Evolutionary conservation across 805 yeast genomes (phyloP).

Genomic region (Nakazawaea populi): DNA sequence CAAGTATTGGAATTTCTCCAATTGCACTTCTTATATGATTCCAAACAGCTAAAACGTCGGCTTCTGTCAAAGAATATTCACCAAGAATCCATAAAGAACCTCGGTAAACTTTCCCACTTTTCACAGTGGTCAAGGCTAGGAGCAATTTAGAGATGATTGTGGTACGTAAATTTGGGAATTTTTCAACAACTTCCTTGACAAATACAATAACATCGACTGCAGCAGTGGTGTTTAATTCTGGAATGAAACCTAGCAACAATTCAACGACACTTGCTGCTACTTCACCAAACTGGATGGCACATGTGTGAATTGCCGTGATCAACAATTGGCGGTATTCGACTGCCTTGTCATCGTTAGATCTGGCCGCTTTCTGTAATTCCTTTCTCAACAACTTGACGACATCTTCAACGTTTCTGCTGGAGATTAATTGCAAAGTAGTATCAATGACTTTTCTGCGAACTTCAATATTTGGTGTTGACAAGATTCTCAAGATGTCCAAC

Average conservation of each 20-base stretch:
- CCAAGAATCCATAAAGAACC: slow-evolving; percentile 96
- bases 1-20: slow-evolving; percentile 88
- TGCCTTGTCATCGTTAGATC: slow-evolving; percentile 70
- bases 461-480: slow-evolving; percentile 84
- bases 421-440: slow-evolving; percentile 72
- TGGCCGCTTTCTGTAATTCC: slow-evolving; percentile 73
- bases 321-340: slow-evolving; percentile 84
- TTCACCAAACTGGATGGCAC: slow-evolving; percentile 84
- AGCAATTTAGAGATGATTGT: slow-evolving; percentile 61
- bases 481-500: slow-evolving; percentile 79
- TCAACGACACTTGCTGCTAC: slow-evolving; percentile 91
- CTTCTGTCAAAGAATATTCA: slow-evolving; percentile 73
- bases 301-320: slow-evolving; percentile 81
- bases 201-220: slow-evolving; percentile 89
- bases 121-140: slow-evolving; percentile 55
- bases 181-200: slow-evolving; percentile 90
- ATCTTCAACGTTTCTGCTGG: slow-evolving; percentile 89
- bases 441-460: slow-evolving; percentile 86
- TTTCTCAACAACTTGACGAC: slow-evolving; percentile 88
- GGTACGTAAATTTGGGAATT: slow-evolving; percentile 73
- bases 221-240: slow-evolving; percentile 77
- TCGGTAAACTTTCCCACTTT: slow-evolving; percentile 86
- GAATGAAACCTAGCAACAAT: slow-evolving; percentile 76
- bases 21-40: slow-evolving; percentile 71
- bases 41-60: slow-evolving; percentile 81